phyloP scores from a whole-genome alignment of 2,329 filamentous ascomycete species.

The Scedosporium aurantiacum region DNA sequence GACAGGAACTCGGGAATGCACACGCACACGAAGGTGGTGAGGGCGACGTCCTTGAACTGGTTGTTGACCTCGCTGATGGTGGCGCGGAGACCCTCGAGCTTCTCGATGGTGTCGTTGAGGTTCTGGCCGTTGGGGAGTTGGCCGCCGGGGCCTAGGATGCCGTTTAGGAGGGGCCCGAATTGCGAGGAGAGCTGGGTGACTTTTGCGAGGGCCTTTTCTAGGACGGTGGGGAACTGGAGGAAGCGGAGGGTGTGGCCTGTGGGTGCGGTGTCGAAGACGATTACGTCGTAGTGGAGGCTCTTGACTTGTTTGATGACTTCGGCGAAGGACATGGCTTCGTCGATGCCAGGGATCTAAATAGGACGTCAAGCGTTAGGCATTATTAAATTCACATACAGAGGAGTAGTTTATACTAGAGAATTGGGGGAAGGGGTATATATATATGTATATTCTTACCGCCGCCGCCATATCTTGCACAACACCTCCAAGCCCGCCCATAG shows the following conservation, averaged over 20 bases:
- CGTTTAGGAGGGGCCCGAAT: constrained; percentile 92
- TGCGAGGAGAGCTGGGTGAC: constrained; percentile 87
- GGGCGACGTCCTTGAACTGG: constrained; percentile 92
- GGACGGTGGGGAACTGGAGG: constrained; percentile 93
- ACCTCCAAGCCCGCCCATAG: constrained; percentile 60
- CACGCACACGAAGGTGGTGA: constrained; percentile 96
- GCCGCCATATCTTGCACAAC: constrained; percentile 99
- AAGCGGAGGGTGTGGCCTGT: constrained; percentile 97
- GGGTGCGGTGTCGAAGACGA: constrained; percentile 97
- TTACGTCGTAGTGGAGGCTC: constrained; percentile 95
- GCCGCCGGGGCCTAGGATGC: constrained; percentile 69
- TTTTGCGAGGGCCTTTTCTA: constrained; percentile 97
- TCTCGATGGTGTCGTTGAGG: constrained; percentile 82
- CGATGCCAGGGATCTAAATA: constrained; percentile 82
- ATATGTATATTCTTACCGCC: constrained; percentile 48
- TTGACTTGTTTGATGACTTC: constrained; percentile 99
- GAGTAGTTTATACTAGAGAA: background rate
- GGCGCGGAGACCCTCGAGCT: constrained; percentile 85
- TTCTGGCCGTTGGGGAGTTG: constrained; percentile 82
- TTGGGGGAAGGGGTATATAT: background rate
- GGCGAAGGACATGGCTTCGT: constrained; percentile 99
- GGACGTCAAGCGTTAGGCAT: background rate
- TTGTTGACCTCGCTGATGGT: constrained; percentile 94
- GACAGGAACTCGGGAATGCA: constrained; percentile 96
- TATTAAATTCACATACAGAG: background rate